phyloP scores from a whole-genome alignment of 2,329 filamentous ascomycete genomes.

The Zymoseptoria pseudotritici region DNA sequence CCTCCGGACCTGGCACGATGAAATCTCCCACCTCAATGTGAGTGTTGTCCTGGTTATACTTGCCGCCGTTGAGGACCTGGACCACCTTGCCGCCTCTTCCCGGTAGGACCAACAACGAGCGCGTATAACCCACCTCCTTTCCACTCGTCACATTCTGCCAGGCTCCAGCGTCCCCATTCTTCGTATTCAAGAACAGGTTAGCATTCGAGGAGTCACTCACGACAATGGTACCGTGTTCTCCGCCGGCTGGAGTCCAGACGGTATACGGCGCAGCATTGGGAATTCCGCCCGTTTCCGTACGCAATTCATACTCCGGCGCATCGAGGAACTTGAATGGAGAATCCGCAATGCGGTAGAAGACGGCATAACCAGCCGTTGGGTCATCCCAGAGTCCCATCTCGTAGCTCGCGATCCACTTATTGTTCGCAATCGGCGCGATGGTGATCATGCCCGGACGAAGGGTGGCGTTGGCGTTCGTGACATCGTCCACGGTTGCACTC shows the following conservation, averaged over 20 bases:
- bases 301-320: neutral
- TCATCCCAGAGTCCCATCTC: neutral
- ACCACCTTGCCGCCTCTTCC: neutral
- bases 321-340: neutral
- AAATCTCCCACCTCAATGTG: neutral
- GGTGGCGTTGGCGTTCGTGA: slow-evolving; percentile 54
- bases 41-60: neutral
- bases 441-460: slow-evolving; percentile 63
- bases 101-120: neutral
- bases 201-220: slow-evolving; percentile 25
- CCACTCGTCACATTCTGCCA: neutral
- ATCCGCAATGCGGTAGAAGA: neutral
- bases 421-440: slow-evolving; percentile 28
- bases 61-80: neutral
- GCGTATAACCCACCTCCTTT: neutral
- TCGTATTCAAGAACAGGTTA: neutral
- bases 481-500: slow-evolving; percentile 54
- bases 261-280: slow-evolving; percentile 36
- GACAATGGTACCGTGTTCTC: slow-evolving; percentile 43
- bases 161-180: neutral
- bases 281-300: neutral
- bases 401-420: neutral
- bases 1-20: neutral
- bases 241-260: slow-evolving; percentile 45
- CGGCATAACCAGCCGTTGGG: neutral